A percentile compares a stretch with the other conserved stretches of the same genome.
phyloP scores from a whole-genome alignment of 257 asterid genomes.

The Echium plantagineum region DNA sequence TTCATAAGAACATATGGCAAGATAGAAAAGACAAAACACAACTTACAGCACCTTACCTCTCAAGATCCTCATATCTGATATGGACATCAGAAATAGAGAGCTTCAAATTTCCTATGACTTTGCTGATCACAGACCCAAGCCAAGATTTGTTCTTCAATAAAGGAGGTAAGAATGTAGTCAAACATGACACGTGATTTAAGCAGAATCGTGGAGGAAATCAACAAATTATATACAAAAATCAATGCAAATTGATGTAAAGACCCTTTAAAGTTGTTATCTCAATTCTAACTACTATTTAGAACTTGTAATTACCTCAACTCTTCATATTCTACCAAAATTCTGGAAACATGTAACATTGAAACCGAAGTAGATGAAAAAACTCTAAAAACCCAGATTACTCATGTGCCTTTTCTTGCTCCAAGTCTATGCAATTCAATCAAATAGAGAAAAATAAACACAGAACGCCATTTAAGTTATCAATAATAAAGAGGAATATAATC shows the following conservation, averaged over 20 bases:
- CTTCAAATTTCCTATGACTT: conserved; percentile 92
- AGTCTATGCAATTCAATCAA: not conserved
- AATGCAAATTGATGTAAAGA: not conserved
- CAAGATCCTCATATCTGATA: conserved; percentile 94
- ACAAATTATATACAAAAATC: not conserved
- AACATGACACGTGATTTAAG: not conserved
- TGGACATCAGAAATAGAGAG: conserved; percentile 90
- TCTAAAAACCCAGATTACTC: not conserved
- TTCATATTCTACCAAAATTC: not conserved
- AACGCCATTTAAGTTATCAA: not conserved
- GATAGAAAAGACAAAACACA: conserved; percentile 3
- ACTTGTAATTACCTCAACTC: not conserved
- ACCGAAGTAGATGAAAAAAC: not conserved
- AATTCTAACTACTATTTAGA: not conserved
- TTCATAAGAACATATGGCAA: conserved; percentile 10
- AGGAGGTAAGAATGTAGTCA: conserved; percentile 18
- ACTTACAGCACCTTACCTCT: conserved; percentile 49
- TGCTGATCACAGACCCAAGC: conserved; percentile 93
- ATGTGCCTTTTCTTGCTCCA: not conserved
- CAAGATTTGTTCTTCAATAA: conserved; percentile 72
- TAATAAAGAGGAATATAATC: not conserved
- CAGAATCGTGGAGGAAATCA: not conserved
- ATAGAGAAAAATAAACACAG: not conserved
- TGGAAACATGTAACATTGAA: not conserved
- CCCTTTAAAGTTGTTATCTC: not conserved